Evolutionary conservation across 495 filamentous ascomycete species (phyloP), one percentile per base, ranked within the genome.

Genomic region (Penicillium tannophilum): DNA sequence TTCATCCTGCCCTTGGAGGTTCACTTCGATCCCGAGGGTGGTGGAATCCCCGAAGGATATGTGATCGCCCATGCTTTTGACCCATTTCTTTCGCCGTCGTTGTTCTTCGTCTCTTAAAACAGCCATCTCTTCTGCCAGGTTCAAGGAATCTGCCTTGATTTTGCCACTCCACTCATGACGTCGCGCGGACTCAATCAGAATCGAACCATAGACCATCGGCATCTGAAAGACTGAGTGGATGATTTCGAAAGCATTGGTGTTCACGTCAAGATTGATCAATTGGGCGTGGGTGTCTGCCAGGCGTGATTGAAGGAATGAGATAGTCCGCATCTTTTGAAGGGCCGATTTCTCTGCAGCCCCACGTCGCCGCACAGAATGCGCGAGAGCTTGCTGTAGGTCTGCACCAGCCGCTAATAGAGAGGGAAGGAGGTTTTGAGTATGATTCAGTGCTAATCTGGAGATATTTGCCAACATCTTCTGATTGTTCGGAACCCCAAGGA

Each of bases 91-190:
- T 42, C 94, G 81, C 30, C 94, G 84, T 61, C 90, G 89, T 65
- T 89, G 81, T 67, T 99, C 95, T 69, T 97, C 93, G 54, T 97
- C 93, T 66, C 90, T 88, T 61, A 93, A 89, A 23, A 89, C 74
- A 16, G 91, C 90, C 81, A 97, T 90, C 62, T 97, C 94, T 68
- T 98, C 93, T 7, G 91, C 90, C 31, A 98, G 74, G 3, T 88
- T 89, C 16, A 89, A 83, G 2, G 92, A 92, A 61, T 97, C 93
- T 6, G 82, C 80, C 62, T 86, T 89, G 67, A 97, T 86, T 72
- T 96, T 97, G 23, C 93, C 89, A 9, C 82, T 84, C 91, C 94
- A 99, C 75, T 97, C 93, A 39, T 84, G 88, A 11, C 94, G 87
- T 54, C 88, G 84, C 46, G 96, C 82, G 24, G 91, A 87, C 68